Conservation (phyloP, 192 early-diverging fungal genomes). For the Entomortierella beljakovae region DNA sequence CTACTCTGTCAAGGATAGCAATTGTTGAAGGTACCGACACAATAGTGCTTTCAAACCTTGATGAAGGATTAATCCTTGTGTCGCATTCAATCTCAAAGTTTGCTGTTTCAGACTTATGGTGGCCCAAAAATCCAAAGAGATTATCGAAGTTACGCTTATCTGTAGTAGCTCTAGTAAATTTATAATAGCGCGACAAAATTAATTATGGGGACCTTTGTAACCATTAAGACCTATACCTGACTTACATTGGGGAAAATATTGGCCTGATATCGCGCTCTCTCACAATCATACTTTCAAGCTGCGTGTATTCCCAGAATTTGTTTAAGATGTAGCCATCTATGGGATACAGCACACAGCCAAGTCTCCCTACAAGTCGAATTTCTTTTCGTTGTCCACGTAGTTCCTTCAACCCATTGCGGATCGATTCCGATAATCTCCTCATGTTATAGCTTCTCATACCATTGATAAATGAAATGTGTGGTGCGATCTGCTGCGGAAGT, state of each 20-base stretch:
- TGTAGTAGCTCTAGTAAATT: slow-evolving; percentile 17
- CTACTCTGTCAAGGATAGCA: slow-evolving; percentile 42
- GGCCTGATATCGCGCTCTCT: slow-evolving; percentile 11
- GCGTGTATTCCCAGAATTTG: slow-evolving; percentile 21
- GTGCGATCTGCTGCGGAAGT: neutral
- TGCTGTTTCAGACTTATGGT: slow-evolving; percentile 18
- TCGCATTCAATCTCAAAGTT: slow-evolving; percentile 25
- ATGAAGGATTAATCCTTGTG: slow-evolving; percentile 33
- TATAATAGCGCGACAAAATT: too few relatives aligned
- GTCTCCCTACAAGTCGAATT: slow-evolving; percentile 33
- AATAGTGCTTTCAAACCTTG: slow-evolving; percentile 16
- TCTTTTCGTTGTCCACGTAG: slow-evolving; percentile 44
- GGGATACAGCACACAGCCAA: slow-evolving; percentile 24
- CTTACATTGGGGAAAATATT: slow-evolving; percentile 30
- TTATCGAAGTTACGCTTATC: neutral
- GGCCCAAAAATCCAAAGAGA: slow-evolving; percentile 30
- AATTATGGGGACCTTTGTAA: too few relatives aligned
- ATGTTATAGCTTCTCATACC: slow-evolving; percentile 33
- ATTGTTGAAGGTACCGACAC: slow-evolving; percentile 27
- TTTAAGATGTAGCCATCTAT: neutral
- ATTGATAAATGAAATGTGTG: neutral
- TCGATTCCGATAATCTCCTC: slow-evolving; percentile 16
- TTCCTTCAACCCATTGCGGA: slow-evolving; percentile 28
- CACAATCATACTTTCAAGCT: slow-evolving; percentile 14
- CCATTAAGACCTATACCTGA: neutral